Evolutionary conservation across 106 monocot species (phyloP).

Genomic region (Iris macrosiphon): DNA sequence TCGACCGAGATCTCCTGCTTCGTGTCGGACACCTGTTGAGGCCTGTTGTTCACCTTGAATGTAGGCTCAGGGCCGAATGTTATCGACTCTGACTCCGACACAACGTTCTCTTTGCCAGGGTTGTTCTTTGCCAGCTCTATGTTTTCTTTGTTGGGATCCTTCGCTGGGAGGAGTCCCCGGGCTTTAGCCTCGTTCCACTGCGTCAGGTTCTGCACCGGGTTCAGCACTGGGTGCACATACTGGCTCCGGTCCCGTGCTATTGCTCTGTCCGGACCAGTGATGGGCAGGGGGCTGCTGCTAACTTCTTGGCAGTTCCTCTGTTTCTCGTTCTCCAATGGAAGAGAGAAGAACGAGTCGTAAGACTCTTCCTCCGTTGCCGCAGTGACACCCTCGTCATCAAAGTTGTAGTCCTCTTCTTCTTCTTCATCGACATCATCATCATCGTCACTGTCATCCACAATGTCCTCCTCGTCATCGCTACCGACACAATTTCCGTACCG

Average conservation of each 20-base stretch:
- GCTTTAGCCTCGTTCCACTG: conserved; percentile 63
- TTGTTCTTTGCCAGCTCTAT: conserved; percentile 7
- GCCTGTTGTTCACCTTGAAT: conserved; percentile 6
- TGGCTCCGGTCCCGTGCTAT: conserved; percentile 41
- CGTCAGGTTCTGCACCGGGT: conserved; percentile 62
- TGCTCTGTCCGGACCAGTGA: conserved; percentile 1
- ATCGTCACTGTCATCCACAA: conserved; percentile 19
- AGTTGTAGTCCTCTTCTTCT: conserved; percentile 27
- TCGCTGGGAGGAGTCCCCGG: conserved; percentile 11
- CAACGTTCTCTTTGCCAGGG: not conserved
- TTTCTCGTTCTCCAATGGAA: conserved; percentile 49
- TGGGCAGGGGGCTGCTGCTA: conserved; percentile 17
- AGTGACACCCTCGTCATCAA: conserved; percentile 21
- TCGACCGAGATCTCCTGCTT: conserved; percentile 65
- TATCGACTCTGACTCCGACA: not conserved
- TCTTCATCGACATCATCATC: conserved; percentile 25
- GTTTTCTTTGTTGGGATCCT: conserved; percentile 44
- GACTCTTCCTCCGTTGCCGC: conserved; percentile 52
- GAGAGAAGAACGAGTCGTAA: conserved; percentile 68
- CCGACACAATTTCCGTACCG: conserved; percentile 53
- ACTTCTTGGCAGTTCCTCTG: conserved; percentile 24
- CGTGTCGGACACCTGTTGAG: not conserved
- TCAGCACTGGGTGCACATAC: conserved; percentile 49
- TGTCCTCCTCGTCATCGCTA: conserved; percentile 35
- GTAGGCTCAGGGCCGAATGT: conserved; percentile 17